These are phyloP conservation scores for Lantana camara DNA, from an alignment of 257 asterid species.

Conservation along the genomic window DNA sequence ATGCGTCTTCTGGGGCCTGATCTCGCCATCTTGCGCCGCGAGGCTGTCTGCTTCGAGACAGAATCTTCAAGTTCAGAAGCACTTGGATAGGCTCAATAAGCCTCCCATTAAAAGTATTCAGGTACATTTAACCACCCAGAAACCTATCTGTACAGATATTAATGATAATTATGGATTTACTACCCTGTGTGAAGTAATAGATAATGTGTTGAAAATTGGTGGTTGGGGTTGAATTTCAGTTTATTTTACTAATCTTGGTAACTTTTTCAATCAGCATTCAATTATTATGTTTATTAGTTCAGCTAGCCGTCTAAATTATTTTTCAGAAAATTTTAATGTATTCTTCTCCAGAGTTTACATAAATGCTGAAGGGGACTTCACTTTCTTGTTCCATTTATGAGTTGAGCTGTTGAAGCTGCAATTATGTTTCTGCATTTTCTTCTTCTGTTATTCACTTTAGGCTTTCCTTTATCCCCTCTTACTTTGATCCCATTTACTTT, in stretches of 20 bases:
- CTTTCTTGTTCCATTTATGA: conserved; percentile 24
- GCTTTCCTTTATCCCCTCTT: too few relatives aligned
- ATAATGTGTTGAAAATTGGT: background rate
- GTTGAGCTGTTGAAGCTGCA: conserved; percentile 14
- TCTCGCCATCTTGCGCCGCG: conserved; percentile 54
- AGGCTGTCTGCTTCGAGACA: conserved; percentile 51
- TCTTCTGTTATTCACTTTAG: background rate
- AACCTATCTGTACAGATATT: background rate
- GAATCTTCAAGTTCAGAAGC: conserved; percentile 66
- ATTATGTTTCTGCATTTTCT: background rate
- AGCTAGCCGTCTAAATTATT: background rate
- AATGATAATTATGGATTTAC: background rate
- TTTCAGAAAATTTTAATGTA: too few relatives aligned
- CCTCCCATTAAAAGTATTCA: conserved; percentile 67
- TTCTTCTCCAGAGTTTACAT: background rate
- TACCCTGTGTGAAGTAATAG: background rate
- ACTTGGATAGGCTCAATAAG: conserved; percentile 74
- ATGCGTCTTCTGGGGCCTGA: conserved; percentile 39
- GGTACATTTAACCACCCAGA: conserved; percentile 32
- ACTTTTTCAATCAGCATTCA: background rate
- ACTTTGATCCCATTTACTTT: too few relatives aligned
- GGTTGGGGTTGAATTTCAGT: background rate
- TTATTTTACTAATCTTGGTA: background rate
- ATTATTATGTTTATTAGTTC: background rate
- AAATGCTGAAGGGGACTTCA: conserved; percentile 18